Base-by-base conservation (phyloP, 805 yeast genomes). In the Starmerella gropengiesseri region DNA sequence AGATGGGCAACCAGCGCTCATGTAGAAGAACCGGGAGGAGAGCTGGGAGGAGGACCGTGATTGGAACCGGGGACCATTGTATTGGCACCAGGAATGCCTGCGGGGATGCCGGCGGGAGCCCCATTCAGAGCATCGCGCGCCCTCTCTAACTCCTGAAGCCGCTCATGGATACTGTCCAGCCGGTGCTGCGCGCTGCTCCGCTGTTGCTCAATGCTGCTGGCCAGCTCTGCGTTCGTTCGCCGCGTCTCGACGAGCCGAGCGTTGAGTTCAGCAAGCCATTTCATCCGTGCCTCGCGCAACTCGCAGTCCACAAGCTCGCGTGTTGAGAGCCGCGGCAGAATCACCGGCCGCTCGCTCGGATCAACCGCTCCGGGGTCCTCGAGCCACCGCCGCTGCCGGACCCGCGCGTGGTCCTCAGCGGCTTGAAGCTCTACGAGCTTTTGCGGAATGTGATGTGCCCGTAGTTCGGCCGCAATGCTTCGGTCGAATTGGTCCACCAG, bases 291-390 rank as follows among this genome's bases (percentile, higher is more conserved):
- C 18, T 14, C 29, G 3, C 32, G 36, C 26, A 47, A 35, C 27
- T 31, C 32, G 28, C 50, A 41, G 21, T 45, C 46, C 7, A 37
- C 35, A 8, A 47, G 34, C 18, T 45, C 41, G 22, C 36, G 35
- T 12, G 40, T 25, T 12, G 31, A 17, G 11, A 41, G 33, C 17
- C 19, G 16, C 19, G 40, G 26, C n/a, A 47, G 32, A 7, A 31
- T 22, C 18, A 36, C 46, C 18, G 51, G 46, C 28, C 3, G 31
- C 31, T 45, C 49, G 18, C 38, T 31, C 20, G 21, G 17, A 3
- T 29, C 25, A 11, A 45, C 27, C n/a, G 19, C 5, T 19, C 12
- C 14, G 21, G 26, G 23, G 14, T 8, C 30, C 17, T 17, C 37
- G 26, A 26, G 26, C 42, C 31, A n/a, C 27, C 11, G 8, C 19